Evolutionary conservation across 495 filamentous ascomycete genomes (phyloP).

Genomic region (Mytilinidion resinicola): DNA sequence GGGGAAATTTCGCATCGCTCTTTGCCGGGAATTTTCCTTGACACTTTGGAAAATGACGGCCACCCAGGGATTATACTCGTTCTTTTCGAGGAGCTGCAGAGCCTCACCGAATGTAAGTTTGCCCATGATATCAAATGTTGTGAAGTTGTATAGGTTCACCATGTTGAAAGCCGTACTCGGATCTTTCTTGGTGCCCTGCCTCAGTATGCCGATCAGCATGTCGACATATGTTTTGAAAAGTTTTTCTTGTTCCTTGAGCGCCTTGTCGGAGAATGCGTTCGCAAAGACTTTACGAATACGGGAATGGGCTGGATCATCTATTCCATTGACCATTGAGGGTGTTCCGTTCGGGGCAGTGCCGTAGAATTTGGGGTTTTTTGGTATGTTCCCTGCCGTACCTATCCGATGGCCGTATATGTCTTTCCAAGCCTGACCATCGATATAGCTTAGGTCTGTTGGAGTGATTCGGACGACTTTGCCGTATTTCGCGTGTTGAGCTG

Average conservation of each 20-base stretch:
- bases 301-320: slow-evolving; percentile 18
- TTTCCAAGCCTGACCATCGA: slow-evolving; percentile 20
- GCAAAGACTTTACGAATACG: slow-evolving; percentile 22
- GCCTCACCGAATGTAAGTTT: slow-evolving; percentile 20
- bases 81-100: slow-evolving; percentile 4
- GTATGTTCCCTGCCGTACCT: slow-evolving; percentile 7
- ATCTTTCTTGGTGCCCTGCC: slow-evolving; percentile 2
- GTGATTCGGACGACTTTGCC: slow-evolving; percentile 21
- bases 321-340: slow-evolving; percentile 8
- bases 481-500: slow-evolving; percentile 11
- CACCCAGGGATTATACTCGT: slow-evolving; percentile 16
- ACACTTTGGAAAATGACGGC: slow-evolving; percentile 8
- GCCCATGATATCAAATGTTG: slow-evolving; percentile 27
- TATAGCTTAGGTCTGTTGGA: slow-evolving; percentile 23
- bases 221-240: slow-evolving; percentile 25
- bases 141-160: slow-evolving; percentile 30
- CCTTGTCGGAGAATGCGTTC: slow-evolving; percentile 26
- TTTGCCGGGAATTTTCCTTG: background rate
- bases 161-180: slow-evolving; percentile 15
- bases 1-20: slow-evolving; percentile 8
- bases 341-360: slow-evolving; percentile 1
- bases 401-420: slow-evolving; percentile 24
- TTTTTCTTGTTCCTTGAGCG: slow-evolving; percentile 26
- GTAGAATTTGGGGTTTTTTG: slow-evolving; percentile 17
- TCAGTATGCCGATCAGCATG: slow-evolving; percentile 33